Base-by-base conservation (phyloP, 345 rosid genomes). In the Brassica cretica region DNA sequence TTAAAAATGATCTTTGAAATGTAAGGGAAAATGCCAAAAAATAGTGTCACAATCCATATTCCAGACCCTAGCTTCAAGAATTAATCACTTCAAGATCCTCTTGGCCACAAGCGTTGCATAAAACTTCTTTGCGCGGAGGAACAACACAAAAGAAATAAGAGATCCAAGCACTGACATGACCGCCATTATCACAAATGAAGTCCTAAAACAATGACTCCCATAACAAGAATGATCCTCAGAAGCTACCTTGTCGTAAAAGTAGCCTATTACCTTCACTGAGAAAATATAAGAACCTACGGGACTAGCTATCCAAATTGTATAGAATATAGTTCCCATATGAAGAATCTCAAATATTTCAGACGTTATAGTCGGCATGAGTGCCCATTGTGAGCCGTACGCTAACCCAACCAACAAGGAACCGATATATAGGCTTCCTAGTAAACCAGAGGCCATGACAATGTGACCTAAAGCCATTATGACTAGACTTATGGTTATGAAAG, bases 261-360 rank as follows among this genome's bases (percentile, higher is more conserved):
- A 88, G 6, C 97, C 98, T 2, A 93, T 90, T 1, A 91, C 82
- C 79, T 91, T 87, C 55, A 94, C 98, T 3, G 98, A 94, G 79
- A 90, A 87, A n/a, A 86, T 81, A 14, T 94, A 94, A 0, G 98
- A 90, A 66, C 98, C 98, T 21, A 94, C 75, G 0, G 98, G 97
- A 76, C 96, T 89, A 10, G 97, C 96, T 62, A 90, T 71, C 25
- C 90, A 88, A 9, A 94, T 88, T 39, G 98, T 87, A 80, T 94
- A 91, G 78, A 87, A 90, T 41, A 91, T 89, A 29, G 98, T 94
- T 16, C 86, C 98, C 93, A 91, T 84, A 65, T 93, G 82, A 35
- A 21, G 65, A 18, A 90, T 75, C 3, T 97, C 96, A 8, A 92
- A 90, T 68, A 92, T 78, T 84, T 94, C 96, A 1, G 89, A 87